Base-by-base conservation (phyloP, 805 yeast genomes). In the Dipodascus geniculatus region DNA sequence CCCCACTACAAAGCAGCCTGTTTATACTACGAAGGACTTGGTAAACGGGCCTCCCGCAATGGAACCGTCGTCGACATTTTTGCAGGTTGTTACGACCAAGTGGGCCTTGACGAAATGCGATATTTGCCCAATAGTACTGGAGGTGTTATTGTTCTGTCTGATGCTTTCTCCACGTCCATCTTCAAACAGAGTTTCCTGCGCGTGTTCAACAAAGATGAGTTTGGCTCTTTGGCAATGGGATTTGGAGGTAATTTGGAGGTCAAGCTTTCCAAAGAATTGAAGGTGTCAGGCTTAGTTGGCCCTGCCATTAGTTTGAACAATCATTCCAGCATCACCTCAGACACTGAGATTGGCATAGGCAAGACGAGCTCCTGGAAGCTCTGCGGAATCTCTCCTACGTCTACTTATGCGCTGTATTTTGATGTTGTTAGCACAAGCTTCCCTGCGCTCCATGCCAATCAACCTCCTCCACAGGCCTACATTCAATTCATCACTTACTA, bases 1-100 rank as follows among this genome's bases (percentile, higher is more conserved):
- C 84, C 84, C 65, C 95, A 89, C 66, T 86, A 81, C 72, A 87
- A 87, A 66, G 85, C 85, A 65, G 93, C 96, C 3, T 78, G 76
- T 60, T 82, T 85, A 65, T 89, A 79, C 64, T 90, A 89, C 68
- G 89, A 85, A 58, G 72, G 75, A 33, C 67, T 90, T 49, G 85
- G 93, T 24, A 75, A 79, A 38, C 81, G 82, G 61, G 86, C 87
- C 48, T 78, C 88, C 53, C 71, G 72, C 20, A 78, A 79, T 57
- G 86, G 87, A n/a, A 91, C 85, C 63, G 79, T 88, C 23, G 82
- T 90, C 54, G 96, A 89, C 68, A 79, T 90, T 48, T 89, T 87
- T 69, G 96, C 95, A 22, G 96, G 96, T 56, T 88, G 96, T 73
- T 88, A 87, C 68, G 98, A 90, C 71, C 98, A 90, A 74, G 83